Conservation (phyloP, 1,284 basidiomycete genomes). For the Marasmius fiardii region DNA sequence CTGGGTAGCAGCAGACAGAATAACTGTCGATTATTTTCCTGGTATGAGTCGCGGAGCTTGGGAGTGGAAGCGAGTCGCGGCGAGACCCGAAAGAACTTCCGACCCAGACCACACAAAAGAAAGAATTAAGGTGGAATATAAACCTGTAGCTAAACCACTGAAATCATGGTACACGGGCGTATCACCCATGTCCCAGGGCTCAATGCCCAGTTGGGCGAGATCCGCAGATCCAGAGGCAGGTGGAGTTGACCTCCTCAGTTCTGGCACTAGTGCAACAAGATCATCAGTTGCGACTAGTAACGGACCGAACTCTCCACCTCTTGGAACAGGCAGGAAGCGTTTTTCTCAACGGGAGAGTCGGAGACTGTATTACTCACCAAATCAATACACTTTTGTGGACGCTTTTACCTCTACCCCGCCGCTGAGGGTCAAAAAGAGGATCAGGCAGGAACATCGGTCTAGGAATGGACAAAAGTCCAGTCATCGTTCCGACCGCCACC, state of each 20-base stretch:
- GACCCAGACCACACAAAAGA: not conserved
- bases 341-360: conserved; percentile 8
- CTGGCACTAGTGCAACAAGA: conserved; percentile 6
- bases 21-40: conserved; percentile 12
- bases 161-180: conserved; percentile 14
- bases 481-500: not conserved
- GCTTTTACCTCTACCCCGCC: conserved; percentile 4
- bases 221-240: not conserved
- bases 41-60: conserved; percentile 9
- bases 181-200: not conserved
- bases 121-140: conserved; percentile 8
- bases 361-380: conserved; percentile 4
- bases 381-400: conserved; percentile 8
- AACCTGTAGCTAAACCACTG: conserved; percentile 8
- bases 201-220: not conserved
- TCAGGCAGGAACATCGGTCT: not conserved
- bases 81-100: not conserved
- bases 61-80: not conserved
- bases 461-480: not conserved
- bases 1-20: conserved; percentile 10
- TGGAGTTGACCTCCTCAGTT: conserved; percentile 11
- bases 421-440: not conserved
- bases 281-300: conserved; percentile 8
- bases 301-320: not conserved
- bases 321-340: not conserved